phyloP scores from a whole-genome alignment of 192 early-diverging fungal genomes.

The Podila verticillata region DNA sequence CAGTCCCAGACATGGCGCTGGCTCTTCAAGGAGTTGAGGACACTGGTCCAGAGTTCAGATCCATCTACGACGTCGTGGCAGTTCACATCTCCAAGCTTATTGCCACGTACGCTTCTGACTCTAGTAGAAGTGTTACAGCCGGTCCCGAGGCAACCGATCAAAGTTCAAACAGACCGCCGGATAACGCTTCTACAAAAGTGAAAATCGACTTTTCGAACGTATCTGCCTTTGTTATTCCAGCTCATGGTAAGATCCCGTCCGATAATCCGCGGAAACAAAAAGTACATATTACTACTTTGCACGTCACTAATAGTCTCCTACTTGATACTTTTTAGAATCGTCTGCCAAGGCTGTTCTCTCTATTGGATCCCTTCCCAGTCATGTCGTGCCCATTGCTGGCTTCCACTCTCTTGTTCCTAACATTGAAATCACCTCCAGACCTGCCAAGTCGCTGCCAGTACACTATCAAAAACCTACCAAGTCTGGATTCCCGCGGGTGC shows the following conservation, averaged over 20 bases:
- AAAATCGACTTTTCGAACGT: conserved; percentile 35
- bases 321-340: conserved; percentile 25
- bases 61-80: conserved; percentile 31
- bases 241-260: conserved; percentile 11
- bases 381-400: conserved; percentile 19
- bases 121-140: not conserved
- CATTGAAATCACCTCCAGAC: conserved; percentile 53
- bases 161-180: not conserved
- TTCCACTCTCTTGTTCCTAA: conserved; percentile 40
- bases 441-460: conserved; percentile 18
- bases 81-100: conserved; percentile 40
- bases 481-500: conserved; percentile 37
- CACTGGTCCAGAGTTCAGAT: conserved; percentile 38
- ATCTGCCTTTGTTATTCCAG: conserved; percentile 34
- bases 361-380: conserved; percentile 24
- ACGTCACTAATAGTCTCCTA: conserved; percentile 21
- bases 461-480: conserved; percentile 29
- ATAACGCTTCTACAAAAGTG: conserved; percentile 1
- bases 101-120: conserved; percentile 10
- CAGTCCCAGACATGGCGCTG: conserved; percentile 35
- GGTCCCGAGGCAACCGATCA: not conserved
- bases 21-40: conserved; percentile 13
- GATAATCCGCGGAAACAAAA: conserved; percentile 10
- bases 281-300: not conserved
- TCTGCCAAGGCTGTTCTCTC: conserved; percentile 34